Evolutionary conservation across 2,329 filamentous ascomycete species (phyloP).

Genomic region (Hymenoscyphus albidus): DNA sequence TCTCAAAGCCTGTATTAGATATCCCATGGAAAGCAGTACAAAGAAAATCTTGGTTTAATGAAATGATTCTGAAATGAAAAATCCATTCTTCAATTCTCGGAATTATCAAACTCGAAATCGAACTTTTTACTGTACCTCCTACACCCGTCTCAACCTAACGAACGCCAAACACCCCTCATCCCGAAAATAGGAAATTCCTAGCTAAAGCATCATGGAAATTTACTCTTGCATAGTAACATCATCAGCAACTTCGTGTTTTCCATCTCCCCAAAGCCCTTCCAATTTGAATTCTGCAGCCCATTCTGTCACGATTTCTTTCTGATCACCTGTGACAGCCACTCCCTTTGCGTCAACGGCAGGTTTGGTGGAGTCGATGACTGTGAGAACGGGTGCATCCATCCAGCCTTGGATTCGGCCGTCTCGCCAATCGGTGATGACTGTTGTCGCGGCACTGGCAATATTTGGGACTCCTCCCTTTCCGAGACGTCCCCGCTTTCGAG

Average conservation of each 20-base stretch:
- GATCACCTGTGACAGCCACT: conserved; percentile 52
- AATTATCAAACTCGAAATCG: not conserved
- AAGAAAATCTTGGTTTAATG: too few relatives aligned
- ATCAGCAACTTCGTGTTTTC: conserved; percentile 22
- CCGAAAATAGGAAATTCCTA: not conserved
- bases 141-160: not conserved
- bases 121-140: not conserved
- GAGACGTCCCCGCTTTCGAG: conserved; percentile 83
- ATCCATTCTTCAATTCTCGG: not conserved
- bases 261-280: conserved; percentile 84
- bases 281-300: conserved; percentile 96
- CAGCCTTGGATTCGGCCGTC: conserved; percentile 93
- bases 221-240: conserved; percentile 34
- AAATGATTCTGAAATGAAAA: too few relatives aligned
- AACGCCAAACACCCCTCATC: not conserved
- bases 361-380: conserved; percentile 44
- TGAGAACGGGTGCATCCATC: conserved; percentile 70
- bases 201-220: conserved; percentile 1
- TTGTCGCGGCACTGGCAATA: conserved; percentile 79
- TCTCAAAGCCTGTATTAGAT: too few relatives aligned
- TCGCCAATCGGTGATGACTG: conserved; percentile 93
- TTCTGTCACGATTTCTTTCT: conserved; percentile 85
- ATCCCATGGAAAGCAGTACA: too few relatives aligned
- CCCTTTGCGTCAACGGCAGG: conserved; percentile 35
- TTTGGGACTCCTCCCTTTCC: conserved; percentile 90